Conservation (phyloP, 2,329 filamentous ascomycete species). For the Ophiocordyceps australis region DNA sequence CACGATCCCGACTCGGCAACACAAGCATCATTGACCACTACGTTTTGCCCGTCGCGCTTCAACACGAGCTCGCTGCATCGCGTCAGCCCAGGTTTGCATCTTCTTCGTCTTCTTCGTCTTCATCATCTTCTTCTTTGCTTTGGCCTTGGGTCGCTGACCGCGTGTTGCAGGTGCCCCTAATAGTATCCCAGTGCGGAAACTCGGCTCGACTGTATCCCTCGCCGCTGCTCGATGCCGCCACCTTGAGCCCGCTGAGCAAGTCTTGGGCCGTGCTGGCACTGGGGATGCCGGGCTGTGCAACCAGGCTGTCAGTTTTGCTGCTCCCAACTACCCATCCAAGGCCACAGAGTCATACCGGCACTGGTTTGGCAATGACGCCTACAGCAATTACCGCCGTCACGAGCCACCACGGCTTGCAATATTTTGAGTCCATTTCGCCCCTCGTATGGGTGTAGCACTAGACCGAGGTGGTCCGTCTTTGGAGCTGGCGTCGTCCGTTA, state of each 20-base stretch:
- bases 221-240: conserved; percentile 33
- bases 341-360: too few relatives aligned
- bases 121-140: too few relatives aligned
- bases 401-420: too few relatives aligned
- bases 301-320: too few relatives aligned
- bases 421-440: too few relatives aligned
- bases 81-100: neutral
- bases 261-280: conserved; percentile 33
- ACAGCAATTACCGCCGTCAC: too few relatives aligned
- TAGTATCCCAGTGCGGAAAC: conserved; percentile 56
- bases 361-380: too few relatives aligned
- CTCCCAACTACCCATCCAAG: too few relatives aligned
- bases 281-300: conserved; percentile 51
- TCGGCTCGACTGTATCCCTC: conserved; percentile 43
- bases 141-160: too few relatives aligned
- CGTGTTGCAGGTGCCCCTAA: conserved; percentile 51
- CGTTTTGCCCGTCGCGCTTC: conserved; percentile 50
- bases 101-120: neutral
- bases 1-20: conserved; percentile 47
- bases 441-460: too few relatives aligned
- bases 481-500: too few relatives aligned
- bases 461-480: too few relatives aligned
- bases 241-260: conserved; percentile 38
- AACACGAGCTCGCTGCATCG: conserved; percentile 44
- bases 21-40: conserved; percentile 41